These are phyloP conservation scores for Pythium brassicae DNA, from an alignment of 352 stramenopile species.

Conservation along the genomic window DNA sequence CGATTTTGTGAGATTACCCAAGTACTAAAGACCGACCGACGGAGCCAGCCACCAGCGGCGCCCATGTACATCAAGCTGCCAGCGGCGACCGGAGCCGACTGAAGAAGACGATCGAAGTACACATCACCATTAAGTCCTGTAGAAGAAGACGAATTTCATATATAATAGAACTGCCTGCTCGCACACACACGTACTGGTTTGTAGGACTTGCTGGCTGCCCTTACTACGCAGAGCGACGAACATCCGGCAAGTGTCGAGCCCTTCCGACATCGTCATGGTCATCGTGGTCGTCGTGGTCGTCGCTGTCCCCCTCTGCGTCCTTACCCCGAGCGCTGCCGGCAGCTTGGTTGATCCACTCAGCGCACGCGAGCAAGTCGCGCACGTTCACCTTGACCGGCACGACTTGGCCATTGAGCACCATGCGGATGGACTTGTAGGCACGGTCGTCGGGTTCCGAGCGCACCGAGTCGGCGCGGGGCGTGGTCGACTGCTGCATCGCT, in stretches of 20 bases:
- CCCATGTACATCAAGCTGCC: slow-evolving; percentile 11
- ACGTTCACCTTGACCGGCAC: slow-evolving; percentile 73
- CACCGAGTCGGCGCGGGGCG: neutral
- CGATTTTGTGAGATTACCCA: slow-evolving; percentile 14
- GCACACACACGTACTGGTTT: too few relatives aligned
- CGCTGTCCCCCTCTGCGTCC: neutral
- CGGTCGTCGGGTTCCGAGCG: slow-evolving; percentile 9
- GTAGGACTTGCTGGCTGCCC: too few relatives aligned
- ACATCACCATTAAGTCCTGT: slow-evolving; percentile 6
- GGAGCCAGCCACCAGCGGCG: neutral
- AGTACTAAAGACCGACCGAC: slow-evolving; percentile 2
- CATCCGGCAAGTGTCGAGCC: too few relatives aligned
- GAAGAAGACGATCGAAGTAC: slow-evolving; percentile 5
- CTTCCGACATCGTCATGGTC: neutral
- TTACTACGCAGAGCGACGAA: too few relatives aligned
- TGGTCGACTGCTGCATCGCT: neutral
- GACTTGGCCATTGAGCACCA: slow-evolving; percentile 67
- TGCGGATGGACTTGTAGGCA: slow-evolving; percentile 62
- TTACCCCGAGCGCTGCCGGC: slow-evolving; percentile 1
- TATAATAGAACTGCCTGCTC: slow-evolving; percentile 11
- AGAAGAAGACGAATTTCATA: slow-evolving; percentile 11
- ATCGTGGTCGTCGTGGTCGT: slow-evolving; percentile 4
- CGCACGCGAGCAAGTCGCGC: slow-evolving; percentile 49
- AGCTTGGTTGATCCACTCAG: slow-evolving; percentile 12
- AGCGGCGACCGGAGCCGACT: slow-evolving; percentile 4